A percentile compares a stretch with the other conserved stretches of the same genome.
Conservation (phyloP, 1,284 basidiomycete genomes). For the Somion occarium region DNA sequence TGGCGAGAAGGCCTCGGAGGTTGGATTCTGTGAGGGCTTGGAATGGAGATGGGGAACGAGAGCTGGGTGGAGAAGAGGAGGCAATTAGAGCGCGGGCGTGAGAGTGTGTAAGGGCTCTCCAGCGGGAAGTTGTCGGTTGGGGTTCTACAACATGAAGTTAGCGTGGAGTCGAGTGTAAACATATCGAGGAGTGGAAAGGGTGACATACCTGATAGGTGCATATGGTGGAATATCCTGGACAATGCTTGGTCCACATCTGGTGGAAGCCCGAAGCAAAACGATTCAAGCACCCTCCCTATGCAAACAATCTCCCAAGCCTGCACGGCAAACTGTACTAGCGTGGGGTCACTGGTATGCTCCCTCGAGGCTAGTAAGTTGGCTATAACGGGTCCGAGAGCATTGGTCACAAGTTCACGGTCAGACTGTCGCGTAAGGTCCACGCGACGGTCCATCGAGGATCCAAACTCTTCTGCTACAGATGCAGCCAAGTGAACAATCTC, state of each 20-base stretch:
- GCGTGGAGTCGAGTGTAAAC: not conserved
- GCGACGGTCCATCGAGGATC: constrained; percentile 19
- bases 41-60: constrained; percentile 19
- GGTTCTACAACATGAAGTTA: constrained; percentile 31
- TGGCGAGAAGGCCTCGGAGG: constrained; percentile 29
- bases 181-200: not conserved
- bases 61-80: constrained; percentile 18
- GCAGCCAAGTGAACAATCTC: constrained; percentile 35
- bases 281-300: constrained; percentile 29
- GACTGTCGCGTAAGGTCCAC: constrained; percentile 21
- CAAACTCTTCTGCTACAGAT: constrained; percentile 31
- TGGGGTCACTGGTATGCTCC: constrained; percentile 31
- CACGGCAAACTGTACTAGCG: constrained; percentile 34
- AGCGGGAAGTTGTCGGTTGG: constrained; percentile 33
- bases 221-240: constrained; percentile 29
- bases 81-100: constrained; percentile 21
- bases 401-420: constrained; percentile 27
- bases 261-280: constrained; percentile 33
- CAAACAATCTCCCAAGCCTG: constrained; percentile 37
- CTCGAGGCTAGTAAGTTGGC: constrained; percentile 24
- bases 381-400: constrained; percentile 27
- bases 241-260: constrained; percentile 30
- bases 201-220: constrained; percentile 29
- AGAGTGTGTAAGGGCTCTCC: constrained; percentile 33
- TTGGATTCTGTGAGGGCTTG: constrained; percentile 23